phyloP scores from a whole-genome alignment of 345 rosid species.

The Salix exigua region DNA sequence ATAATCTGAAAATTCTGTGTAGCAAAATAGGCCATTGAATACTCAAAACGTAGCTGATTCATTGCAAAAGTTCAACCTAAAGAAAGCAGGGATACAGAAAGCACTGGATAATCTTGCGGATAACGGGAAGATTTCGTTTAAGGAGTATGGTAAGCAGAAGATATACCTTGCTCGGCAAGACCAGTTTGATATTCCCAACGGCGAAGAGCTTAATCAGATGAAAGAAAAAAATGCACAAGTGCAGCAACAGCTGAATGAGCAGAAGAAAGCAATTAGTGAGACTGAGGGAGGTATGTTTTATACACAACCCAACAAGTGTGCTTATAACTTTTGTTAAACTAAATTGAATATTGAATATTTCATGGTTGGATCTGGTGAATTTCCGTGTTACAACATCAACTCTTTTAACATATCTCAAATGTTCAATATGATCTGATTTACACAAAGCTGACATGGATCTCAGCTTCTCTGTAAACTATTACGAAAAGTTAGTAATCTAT shows the following conservation, averaged over 20 bases:
- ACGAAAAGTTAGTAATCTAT: background rate
- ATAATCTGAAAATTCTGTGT: background rate
- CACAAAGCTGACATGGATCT: background rate
- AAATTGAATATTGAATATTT: background rate
- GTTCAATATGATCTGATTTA: background rate
- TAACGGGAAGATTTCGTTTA: constrained; percentile 62
- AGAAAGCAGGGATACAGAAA: constrained; percentile 81
- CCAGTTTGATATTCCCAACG: constrained; percentile 81
- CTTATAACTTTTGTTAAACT: background rate
- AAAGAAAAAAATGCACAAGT: constrained; percentile 65
- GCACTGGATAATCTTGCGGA: constrained; percentile 83
- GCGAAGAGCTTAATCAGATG: constrained; percentile 73
- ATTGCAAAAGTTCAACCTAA: constrained; percentile 85
- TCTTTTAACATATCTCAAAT: background rate
- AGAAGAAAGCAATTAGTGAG: constrained; percentile 51
- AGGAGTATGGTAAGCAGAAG: constrained; percentile 97
- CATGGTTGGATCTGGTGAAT: background rate
- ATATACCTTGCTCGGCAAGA: constrained; percentile 86
- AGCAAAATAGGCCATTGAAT: constrained; percentile 92
- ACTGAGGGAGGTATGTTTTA: constrained; percentile 62
- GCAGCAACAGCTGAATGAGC: constrained; percentile 59
- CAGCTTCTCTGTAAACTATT: background rate
- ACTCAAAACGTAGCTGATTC: constrained; percentile 84
- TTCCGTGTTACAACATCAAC: background rate
- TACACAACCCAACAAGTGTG: background rate